Percentiles rank a stretch among this genome's conserved stretches.
Evolutionary conservation across 2,329 filamentous ascomycete species (phyloP).

Genomic region (Chaetomiaceae sp.): DNA sequence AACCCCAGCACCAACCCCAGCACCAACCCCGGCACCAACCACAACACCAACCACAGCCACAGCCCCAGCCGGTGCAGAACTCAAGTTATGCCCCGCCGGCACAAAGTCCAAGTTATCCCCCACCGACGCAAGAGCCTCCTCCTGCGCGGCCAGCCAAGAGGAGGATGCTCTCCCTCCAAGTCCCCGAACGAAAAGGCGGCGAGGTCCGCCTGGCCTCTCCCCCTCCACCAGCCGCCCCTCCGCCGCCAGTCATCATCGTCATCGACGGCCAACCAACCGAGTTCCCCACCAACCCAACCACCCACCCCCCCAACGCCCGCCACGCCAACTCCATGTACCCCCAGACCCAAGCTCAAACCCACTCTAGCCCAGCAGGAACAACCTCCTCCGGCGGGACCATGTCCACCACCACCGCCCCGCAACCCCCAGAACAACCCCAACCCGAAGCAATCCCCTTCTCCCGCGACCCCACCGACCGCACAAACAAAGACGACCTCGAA

Average conservation of each 20-base stretch:
- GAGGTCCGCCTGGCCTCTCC: conserved; percentile 33
- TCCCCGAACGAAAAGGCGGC: conserved; percentile 41
- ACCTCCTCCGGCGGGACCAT: no score
- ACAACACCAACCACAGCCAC: conserved; percentile 3
- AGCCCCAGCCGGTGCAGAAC: background rate
- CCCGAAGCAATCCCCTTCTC: no score
- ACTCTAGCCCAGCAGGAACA: background rate
- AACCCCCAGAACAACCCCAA: no score
- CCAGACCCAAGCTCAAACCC: background rate
- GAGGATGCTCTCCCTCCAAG: conserved; percentile 56
- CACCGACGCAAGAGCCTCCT: conserved; percentile 18
- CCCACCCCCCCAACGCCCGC: background rate
- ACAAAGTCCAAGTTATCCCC: background rate
- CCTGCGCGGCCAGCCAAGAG: conserved; percentile 32
- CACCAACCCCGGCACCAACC: no score
- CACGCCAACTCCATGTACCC: background rate
- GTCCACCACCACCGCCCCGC: no score
- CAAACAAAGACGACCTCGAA: conserved; percentile 55
- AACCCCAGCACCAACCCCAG: background rate
- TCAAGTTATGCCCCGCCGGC: background rate
- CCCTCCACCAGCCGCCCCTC: conserved; percentile 14
- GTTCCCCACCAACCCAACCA: background rate
- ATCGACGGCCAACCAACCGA: conserved; percentile 28
- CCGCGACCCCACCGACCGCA: conserved; percentile 41
- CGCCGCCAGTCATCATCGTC: conserved; percentile 29